Evolutionary conservation across 2,329 filamentous ascomycete genomes (phyloP), one percentile per base, ranked within the genome.

Genomic region (Botryotinia calthae): DNA sequence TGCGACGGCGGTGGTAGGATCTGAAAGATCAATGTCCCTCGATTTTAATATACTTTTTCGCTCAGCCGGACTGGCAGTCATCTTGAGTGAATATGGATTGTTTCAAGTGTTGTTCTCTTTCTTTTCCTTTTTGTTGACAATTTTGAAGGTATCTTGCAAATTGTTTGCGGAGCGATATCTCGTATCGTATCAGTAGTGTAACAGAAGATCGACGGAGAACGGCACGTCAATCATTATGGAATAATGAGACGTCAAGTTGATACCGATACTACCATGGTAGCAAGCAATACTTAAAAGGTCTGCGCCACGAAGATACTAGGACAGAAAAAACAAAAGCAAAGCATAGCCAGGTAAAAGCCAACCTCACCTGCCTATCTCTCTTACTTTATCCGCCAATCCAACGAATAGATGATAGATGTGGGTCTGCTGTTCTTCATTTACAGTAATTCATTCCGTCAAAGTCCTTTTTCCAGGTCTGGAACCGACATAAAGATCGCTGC

Each of bases 171-270:
- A 54, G 54, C 31, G 64, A 54, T 37, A 66, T 51, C 63, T 61
- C 58, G 59, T 62, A n/a, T 66, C 14, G 64, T 54, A 54, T 54
- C 64, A 66, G 64, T 66, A 22, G 63, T 66, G 44, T 37, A 66
- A 66, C 63, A 28, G 31, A 40, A 28, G 64, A 66, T 66, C 46
- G 46, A 54, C 31, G 28, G 64, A 54, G 14, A 40, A 66, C n/a
- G 14, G 31, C 12, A 51, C 20, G n/a, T 37, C 63, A 51, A 37
- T 14, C 63, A 66, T n/a, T 51, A 51, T 66, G 44, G 63, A 66
- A 37, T 25, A 31, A 65, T 48, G 62, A 66, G 44, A 65, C 63
- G 63, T 48, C 31, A 51, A 22, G 31, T 42, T 28, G 25, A 28
- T 63, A 31, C 25, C 18, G 40, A n/a, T 48, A n/a, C 28, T 9